phyloP scores from a whole-genome alignment of 768 basidiomycete genomes.

The Xerocomus brunneocitrinus region DNA sequence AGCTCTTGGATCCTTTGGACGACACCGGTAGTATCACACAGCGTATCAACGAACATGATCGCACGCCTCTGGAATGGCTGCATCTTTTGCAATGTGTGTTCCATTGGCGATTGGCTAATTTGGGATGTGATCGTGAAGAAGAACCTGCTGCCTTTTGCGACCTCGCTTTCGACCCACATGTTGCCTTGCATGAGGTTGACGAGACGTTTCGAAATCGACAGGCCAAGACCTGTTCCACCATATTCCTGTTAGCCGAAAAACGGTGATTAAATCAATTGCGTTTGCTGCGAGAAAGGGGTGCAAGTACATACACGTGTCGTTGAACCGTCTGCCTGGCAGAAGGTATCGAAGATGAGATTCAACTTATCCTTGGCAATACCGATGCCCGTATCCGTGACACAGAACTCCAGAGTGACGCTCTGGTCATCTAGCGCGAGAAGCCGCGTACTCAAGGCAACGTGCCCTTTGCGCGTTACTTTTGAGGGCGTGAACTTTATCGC shows the following conservation, averaged over 20 bases:
- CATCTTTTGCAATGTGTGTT: slow-evolving; percentile 73
- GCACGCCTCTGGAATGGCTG: slow-evolving; percentile 81
- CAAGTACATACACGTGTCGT: slow-evolving; percentile 73
- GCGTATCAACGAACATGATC: slow-evolving; percentile 89
- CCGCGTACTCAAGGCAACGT: slow-evolving; percentile 85
- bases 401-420: slow-evolving; percentile 91
- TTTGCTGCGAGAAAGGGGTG: slow-evolving; percentile 6
- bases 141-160: slow-evolving; percentile 89
- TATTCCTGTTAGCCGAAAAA: slow-evolving; percentile 61
- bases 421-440: slow-evolving; percentile 74
- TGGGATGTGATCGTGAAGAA: slow-evolving; percentile 94
- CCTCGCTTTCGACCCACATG: slow-evolving; percentile 98
- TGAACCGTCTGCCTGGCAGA: slow-evolving; percentile 97
- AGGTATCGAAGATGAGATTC: slow-evolving; percentile 97
- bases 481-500: slow-evolving; percentile 96
- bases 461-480: slow-evolving; percentile 74
- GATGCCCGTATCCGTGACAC: slow-evolving; percentile 96
- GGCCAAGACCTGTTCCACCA: slow-evolving; percentile 92
- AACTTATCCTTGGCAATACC: slow-evolving; percentile 98
- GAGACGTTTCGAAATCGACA: slow-evolving; percentile 96
- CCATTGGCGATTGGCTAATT: slow-evolving; percentile 70
- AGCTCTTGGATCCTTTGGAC: slow-evolving; percentile 74
- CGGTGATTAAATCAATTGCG: slow-evolving; percentile 14
- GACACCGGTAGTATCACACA: slow-evolving; percentile 71
- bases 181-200: slow-evolving; percentile 97